phyloP scores from a whole-genome alignment of 192 early-diverging fungal species.

The Coemansia sp. region DNA sequence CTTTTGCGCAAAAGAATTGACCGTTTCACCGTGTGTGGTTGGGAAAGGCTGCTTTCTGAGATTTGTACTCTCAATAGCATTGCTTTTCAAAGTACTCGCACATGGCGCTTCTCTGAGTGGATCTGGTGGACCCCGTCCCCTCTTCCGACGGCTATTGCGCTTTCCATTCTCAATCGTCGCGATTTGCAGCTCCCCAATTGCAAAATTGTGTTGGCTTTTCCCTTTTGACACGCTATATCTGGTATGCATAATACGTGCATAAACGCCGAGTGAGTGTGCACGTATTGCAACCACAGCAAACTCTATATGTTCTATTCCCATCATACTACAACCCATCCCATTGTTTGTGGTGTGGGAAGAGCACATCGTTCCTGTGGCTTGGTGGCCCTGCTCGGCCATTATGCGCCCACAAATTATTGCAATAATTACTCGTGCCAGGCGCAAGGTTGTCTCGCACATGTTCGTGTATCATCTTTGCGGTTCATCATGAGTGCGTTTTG shows the following conservation, averaged over 20 bases:
- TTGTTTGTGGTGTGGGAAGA: neutral
- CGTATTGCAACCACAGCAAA: neutral
- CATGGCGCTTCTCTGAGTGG: neutral
- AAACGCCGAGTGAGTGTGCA: neutral
- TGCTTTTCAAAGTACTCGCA: neutral
- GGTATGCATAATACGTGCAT: constrained; percentile 7
- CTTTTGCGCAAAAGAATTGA: too few relatives aligned
- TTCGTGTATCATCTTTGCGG: neutral
- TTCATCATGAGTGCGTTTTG: neutral
- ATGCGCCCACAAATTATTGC: neutral
- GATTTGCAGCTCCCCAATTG: constrained; percentile 7
- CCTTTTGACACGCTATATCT: constrained; percentile 9
- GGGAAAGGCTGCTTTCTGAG: too few relatives aligned
- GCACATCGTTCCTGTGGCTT: constrained; percentile 3
- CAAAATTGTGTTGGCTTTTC: neutral
- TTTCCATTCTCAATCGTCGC: neutral
- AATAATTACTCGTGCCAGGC: too few relatives aligned
- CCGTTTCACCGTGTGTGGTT: too few relatives aligned
- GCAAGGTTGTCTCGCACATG: neutral
- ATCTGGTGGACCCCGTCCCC: neutral
- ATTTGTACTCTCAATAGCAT: neutral
- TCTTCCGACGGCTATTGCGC: neutral
- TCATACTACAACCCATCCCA: constrained; percentile 1
- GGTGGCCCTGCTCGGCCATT: constrained; percentile 3
- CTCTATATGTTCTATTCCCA: neutral